Evolutionary conservation across 202 grass and related monocot genomes (phyloP).

Genomic region (Miscanthus sacchariflorus): DNA sequence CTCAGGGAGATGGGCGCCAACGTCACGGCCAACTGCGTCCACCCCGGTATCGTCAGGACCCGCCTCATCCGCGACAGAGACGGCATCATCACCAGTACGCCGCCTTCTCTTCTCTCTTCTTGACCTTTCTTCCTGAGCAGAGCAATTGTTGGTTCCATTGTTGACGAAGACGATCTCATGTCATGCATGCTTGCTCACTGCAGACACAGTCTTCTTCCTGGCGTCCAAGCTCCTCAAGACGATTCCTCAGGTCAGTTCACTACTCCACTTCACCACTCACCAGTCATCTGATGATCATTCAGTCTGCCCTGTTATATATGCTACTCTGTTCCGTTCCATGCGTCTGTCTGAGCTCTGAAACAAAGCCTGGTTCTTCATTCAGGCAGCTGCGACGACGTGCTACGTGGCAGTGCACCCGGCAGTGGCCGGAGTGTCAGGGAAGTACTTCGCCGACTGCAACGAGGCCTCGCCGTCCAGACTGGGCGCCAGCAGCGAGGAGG

Average conservation of each 20-base stretch:
- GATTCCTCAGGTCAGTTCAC: slow-evolving; percentile 68
- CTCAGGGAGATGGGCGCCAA: slow-evolving; percentile 75
- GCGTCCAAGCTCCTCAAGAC: slow-evolving; percentile 95
- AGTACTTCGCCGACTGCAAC: slow-evolving; percentile 97
- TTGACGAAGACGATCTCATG: neutral
- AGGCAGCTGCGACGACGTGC: slow-evolving; percentile 92
- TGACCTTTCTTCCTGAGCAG: neutral
- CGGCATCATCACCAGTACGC: slow-evolving; percentile 75
- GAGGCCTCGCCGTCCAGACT: slow-evolving; percentile 75
- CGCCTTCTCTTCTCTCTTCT: neutral
- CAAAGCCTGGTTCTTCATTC: neutral
- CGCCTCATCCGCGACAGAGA: slow-evolving; percentile 93
- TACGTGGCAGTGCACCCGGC: slow-evolving; percentile 81
- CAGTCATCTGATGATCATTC: neutral
- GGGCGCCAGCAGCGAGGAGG: slow-evolving; percentile 66
- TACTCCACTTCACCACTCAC: neutral
- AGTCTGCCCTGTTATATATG: neutral
- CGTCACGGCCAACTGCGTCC: slow-evolving; percentile 93
- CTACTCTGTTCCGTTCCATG: neutral
- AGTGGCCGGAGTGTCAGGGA: slow-evolving; percentile 71
- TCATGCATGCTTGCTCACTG: neutral
- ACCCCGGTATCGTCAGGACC: slow-evolving; percentile 94
- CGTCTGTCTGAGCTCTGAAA: neutral
- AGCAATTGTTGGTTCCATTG: neutral
- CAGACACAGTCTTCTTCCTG: slow-evolving; percentile 89